Percentiles rank a stretch among this genome's conserved stretches.
Conservation (phyloP, 805 yeast genomes). For the Hagleromyces aurorensis region DNA sequence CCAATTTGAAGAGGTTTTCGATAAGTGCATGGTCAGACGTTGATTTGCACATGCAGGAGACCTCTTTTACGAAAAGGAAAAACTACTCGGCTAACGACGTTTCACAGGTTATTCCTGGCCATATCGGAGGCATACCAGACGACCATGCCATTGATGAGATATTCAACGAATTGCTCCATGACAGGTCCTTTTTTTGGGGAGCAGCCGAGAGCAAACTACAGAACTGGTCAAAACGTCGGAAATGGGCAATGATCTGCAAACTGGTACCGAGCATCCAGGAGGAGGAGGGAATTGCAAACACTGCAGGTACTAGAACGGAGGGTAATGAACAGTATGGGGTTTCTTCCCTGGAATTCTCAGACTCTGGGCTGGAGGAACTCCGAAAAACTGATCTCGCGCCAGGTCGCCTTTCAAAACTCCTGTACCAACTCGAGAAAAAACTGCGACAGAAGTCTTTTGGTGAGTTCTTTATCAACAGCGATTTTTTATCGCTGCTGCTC, state of each 20-base stretch:
- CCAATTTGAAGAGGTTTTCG: too few relatives aligned
- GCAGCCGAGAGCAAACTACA: constrained; percentile 20
- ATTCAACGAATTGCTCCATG: constrained; percentile 18
- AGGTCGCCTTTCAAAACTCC: constrained; percentile 8
- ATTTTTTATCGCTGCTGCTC: constrained; percentile 10
- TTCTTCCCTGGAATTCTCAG: too few relatives aligned
- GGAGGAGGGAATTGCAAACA: constrained; percentile 3
- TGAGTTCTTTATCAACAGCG: constrained; percentile 12
- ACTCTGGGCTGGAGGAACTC: constrained; percentile 5
- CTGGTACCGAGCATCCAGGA: constrained; percentile 7
- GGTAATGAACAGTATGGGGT: constrained; percentile 2
- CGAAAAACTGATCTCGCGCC: constrained; percentile 4
- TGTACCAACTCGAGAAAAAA: constrained; percentile 23
- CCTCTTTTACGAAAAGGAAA: too few relatives aligned
- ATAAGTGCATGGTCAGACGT: too few relatives aligned
- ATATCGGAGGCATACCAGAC: too few relatives aligned
- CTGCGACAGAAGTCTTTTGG: constrained; percentile 19
- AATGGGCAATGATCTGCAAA: constrained; percentile 27
- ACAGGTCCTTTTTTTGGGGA: constrained; percentile 24
- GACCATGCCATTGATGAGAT: constrained; percentile 15
- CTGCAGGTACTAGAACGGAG: constrained; percentile 5
- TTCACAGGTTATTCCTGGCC: too few relatives aligned
- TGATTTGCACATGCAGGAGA: too few relatives aligned
- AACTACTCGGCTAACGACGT: too few relatives aligned
- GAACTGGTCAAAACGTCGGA: constrained; percentile 19